Percentiles rank a stretch among this genome's conserved stretches.
Conservation (phyloP, 805 yeast genomes). For the Kodamaea kaohsiungensis region DNA sequence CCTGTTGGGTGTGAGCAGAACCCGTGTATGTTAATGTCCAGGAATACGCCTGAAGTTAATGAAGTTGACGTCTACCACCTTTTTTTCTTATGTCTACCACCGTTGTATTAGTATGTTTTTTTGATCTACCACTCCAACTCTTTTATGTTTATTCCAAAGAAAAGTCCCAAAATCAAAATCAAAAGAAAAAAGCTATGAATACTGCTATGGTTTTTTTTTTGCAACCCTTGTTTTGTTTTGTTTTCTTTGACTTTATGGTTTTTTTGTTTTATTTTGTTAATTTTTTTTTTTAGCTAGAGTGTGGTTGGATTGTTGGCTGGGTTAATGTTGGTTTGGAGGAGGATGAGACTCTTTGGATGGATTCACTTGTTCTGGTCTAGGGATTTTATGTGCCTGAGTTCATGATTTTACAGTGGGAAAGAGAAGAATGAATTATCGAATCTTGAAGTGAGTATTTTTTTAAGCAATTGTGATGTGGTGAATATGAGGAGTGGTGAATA, state of each 20-base stretch:
- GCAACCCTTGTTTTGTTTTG: not conserved
- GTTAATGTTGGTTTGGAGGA: not conserved
- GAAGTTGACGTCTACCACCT: slow-evolving; percentile 1
- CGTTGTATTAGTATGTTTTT: not conserved
- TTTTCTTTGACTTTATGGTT: not conserved
- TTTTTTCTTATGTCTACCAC: not conserved
- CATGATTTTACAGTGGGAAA: not conserved
- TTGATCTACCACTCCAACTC: not conserved
- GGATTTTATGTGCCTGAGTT: slow-evolving; percentile 10
- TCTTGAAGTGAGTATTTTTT: not conserved
- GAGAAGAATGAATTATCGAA: not conserved
- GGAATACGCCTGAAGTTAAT: not conserved
- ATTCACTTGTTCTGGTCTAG: slow-evolving; percentile 14
- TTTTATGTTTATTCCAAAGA: no score
- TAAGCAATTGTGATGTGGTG: no score
- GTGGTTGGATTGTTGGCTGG: not conserved
- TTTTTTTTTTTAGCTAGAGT: not conserved
- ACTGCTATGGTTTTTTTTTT: not conserved
- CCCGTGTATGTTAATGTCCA: not conserved
- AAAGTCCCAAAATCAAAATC: not conserved
- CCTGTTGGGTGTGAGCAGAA: not conserved
- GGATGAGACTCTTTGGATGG: slow-evolving; percentile 5
- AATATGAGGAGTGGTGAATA: no score
- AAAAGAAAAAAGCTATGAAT: not conserved
- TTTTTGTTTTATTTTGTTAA: not conserved